A percentile compares a stretch with the other conserved stretches of the same genome.
These are phyloP conservation scores for Zhuliangozyma blackwelliae DNA, from an alignment of 1,139 yeast genomes.

Conservation along the genomic window DNA sequence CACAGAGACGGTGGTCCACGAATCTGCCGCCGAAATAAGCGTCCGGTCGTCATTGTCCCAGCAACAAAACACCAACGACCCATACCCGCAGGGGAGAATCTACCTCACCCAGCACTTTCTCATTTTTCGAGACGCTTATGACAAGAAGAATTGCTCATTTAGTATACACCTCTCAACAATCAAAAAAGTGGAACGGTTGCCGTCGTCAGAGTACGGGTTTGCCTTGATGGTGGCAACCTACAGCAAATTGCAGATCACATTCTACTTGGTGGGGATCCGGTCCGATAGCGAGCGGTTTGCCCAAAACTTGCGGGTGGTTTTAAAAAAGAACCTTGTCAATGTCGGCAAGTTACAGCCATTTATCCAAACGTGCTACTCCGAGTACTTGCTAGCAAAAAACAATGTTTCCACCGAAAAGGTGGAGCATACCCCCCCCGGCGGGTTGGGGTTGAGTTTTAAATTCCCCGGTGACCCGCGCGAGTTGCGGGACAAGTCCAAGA, in stretches of 20 bases:
- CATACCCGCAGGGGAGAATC: constrained; percentile 53
- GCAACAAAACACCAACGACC: constrained; percentile 7
- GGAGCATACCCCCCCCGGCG: constrained; percentile 68
- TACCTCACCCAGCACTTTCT: constrained; percentile 71
- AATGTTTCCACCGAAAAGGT: constrained; percentile 41
- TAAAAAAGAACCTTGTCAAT: constrained; percentile 61
- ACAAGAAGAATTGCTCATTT: constrained; percentile 64
- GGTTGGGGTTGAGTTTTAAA: constrained; percentile 75
- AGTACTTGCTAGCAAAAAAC: constrained; percentile 68
- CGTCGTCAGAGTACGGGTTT: constrained; percentile 72
- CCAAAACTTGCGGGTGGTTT: constrained; percentile 53
- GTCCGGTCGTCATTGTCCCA: constrained; percentile 33
- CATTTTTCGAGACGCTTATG: constrained; percentile 68
- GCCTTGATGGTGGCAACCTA: constrained; percentile 70
- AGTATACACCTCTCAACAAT: constrained; percentile 72
- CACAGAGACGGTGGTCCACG: constrained; percentile 60
- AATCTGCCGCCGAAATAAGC: constrained; percentile 66
- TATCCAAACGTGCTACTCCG: constrained; percentile 75
- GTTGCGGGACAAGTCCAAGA: constrained; percentile 74
- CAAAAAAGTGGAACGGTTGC: constrained; percentile 81
- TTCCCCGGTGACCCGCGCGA: constrained; percentile 88
- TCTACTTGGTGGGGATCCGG: constrained; percentile 75
- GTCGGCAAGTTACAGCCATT: constrained; percentile 64
- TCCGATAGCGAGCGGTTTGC: constrained; percentile 82
- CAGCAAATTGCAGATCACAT: constrained; percentile 57